Base-by-base conservation (phyloP, 192 early-diverging fungal genomes). In the Backusella tuberculispora region DNA sequence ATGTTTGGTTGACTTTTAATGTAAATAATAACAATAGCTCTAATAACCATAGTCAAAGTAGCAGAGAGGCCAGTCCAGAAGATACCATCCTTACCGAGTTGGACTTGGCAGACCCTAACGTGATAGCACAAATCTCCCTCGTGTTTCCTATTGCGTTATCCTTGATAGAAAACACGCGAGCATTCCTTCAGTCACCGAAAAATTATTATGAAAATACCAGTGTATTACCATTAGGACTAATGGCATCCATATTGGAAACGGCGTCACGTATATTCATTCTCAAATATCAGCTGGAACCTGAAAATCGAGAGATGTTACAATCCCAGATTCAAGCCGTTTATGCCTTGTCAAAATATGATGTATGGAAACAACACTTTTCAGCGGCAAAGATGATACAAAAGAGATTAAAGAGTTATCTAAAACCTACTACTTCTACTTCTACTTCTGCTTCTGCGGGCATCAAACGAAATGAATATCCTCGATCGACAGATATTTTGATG, bases 201-300 rank as follows among this genome's bases (percentile, higher is more conserved):
- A 60, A 60, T 12, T 60, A 60, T 13, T 9, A 60, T 13, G 53
- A 60, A 60, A 60, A 60, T 10, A 60, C 53, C 13, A 24, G 9
- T 24, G 24, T 24, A 13, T 26, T 60, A 60, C 53, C 53, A 1
- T 26, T 60, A 7, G 53, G 53, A 1, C 12, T 60, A 24, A 60
- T 60, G 53, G 53, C 53, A 24, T 60, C 53, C 1, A 26, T 60
- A 24, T 26, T 60, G 53, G 53, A 60, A 12, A 60, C 53, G 0
- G 53, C 53, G n/a, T 19, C 53, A 9, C 53, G 53, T 60, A 24
- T 60, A 60, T 60, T 60, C 21, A 60, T 60, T 60, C 53, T 60
- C 53, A 60, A 60, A 12, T 60, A 60, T 60, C 53, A 60, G 53
- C 10, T 60, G 53, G 53, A 60, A 60, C 53, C 53, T 60, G 21